Conservation (phyloP, 345 rosid species). For the Euclidium syriacum region DNA sequence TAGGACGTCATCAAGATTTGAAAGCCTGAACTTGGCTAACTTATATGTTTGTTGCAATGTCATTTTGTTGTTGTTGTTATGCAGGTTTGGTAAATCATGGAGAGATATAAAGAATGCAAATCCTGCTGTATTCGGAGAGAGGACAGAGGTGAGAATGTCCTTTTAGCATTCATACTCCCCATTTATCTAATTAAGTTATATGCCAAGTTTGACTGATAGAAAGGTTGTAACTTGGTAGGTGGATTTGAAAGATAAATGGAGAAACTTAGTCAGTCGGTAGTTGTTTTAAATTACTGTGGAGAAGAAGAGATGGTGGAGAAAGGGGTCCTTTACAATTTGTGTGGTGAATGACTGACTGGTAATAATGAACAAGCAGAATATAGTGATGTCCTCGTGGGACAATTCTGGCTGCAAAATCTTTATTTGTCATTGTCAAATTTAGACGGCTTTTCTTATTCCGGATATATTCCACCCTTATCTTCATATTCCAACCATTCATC, state of each 20-base stretch:
- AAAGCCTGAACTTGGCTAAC: conserved; percentile 6
- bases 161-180: background rate
- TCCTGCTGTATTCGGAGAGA: conserved; percentile 21
- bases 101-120: conserved; percentile 23
- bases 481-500: background rate
- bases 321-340: conserved; percentile 3
- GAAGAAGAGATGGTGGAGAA: conserved; percentile 4
- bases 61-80: conserved; percentile 6
- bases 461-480: conserved; percentile 27
- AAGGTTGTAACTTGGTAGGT: conserved; percentile 11
- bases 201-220: conserved; percentile 4
- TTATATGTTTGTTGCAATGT: background rate
- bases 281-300: background rate
- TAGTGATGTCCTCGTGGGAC: conserved; percentile 9
- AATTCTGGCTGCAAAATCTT: conserved; percentile 8
- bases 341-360: conserved; percentile 11
- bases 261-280: conserved; percentile 22
- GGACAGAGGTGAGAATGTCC: conserved; percentile 22
- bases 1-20: background rate
- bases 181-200: background rate
- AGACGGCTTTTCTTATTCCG: conserved; percentile 22
- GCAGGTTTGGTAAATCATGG: conserved; percentile 29
- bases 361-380: conserved; percentile 20
- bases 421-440: conserved; percentile 25
- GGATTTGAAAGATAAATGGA: conserved; percentile 31